Base-by-base conservation (phyloP, 1,139 yeast species). In the Kodamaea suecica region DNA sequence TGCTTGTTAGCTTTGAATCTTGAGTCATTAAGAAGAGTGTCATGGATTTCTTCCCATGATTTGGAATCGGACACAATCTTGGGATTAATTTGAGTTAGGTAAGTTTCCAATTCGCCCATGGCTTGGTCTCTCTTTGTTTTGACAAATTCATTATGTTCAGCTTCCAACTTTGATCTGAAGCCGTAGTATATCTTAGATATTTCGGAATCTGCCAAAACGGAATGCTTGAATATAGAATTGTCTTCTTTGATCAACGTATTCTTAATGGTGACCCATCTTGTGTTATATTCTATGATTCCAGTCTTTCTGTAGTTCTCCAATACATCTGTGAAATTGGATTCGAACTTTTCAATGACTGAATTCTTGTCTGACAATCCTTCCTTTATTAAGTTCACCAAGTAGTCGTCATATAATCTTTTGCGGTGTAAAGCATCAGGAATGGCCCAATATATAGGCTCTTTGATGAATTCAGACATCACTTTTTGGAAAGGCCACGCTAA, bases 401-500 rank as follows among this genome's bases (percentile, higher is more conserved):
- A 84, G 27, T 76, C 77, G 36, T 87, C 95, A 55, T 82, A 88
- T 14, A 77, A 53, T 13, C 62, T 63, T 46, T 80, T 79, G 34
- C 94, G 71, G 40, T 67, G 65, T 6, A 80, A 49, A 0, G 95
- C 72, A 47, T 80, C 84, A 4, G 65, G 60, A 1, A 87, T 59
- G 1, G 70, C 61, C 94, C 95, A 86, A 52, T 86, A 90, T 12
- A 78, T 65, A 1, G 82, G 78, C 37, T 80, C 78, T 5, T 55
- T 58, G 12, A 84, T 70, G 39, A 81, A 65, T 19, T 65, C 69
- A n/a, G 75, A 61, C 65, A 88, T 78, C 0, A 82, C 84, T 38
- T 68, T 67, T 37, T 75, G 76, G 59, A 87, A 88, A 0, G 94
- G 71, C 90, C 92, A 84, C 0, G 85, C 74, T 0, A 84, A 72